Base-by-base conservation (phyloP, 2,329 filamentous ascomycete species). In the Colletotrichum sojae region DNA sequence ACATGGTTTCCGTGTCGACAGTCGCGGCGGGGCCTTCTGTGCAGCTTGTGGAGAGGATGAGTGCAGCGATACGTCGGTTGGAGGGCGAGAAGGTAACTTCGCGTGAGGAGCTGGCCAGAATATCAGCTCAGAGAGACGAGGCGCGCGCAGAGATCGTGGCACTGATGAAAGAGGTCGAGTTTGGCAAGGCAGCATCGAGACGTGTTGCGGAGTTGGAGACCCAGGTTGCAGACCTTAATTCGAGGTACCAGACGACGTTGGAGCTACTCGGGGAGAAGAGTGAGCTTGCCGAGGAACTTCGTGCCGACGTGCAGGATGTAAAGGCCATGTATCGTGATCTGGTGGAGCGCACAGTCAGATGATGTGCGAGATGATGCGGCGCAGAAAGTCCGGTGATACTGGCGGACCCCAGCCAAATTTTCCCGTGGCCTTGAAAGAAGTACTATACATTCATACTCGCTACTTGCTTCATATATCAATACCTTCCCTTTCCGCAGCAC, bases 201-300 rank as follows among this genome's bases (percentile, higher is more conserved):
- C 89, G 86, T 68, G 87, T 94, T 0, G 83, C 84, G 20, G 85
- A 87, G 69, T 79, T 98, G 15, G 91, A 97, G 78, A 82, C 81
- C 53, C 88, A 94, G 73, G 83, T 97, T 57, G 83, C 82, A 31
- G 88, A 89, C 49, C 84, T 98, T 72, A 91, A 93, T 75, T 84
- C 89, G 71, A 87, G 95, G 75, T 97, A 98, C 78, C 91, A 97
- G 78, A 96, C 94, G 15, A 97, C 94, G 69, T 84, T 99, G 61
- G 95, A 98, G 83, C 91, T 98, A 90, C 83, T 99, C 65, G 96
- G 96, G 1, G 96, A 99, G 87, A 97, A 97, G 88, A 97, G 94
- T 79, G 96, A 99, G 84, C 84, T 92, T 76, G 95, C 97, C 2
- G 94, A 97, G 77, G 96, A 99, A 84, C 83, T 99, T 73, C 90